Evolutionary conservation across 108 stramenopile species (phyloP), one percentile per base, ranked within the genome.

Genomic region (Conticribra guillardii): DNA sequence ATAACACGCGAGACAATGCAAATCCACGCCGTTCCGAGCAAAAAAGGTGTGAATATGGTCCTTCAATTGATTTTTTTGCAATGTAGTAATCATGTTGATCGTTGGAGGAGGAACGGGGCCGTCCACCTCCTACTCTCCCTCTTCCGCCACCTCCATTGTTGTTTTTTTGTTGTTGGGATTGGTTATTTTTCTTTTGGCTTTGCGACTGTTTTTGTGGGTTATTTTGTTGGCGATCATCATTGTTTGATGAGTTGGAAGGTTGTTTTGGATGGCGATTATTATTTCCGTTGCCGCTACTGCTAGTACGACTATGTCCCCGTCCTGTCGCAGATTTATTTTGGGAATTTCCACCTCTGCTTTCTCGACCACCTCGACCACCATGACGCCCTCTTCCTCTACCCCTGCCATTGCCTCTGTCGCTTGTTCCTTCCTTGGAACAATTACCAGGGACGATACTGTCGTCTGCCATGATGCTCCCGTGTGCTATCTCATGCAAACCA

Each of bases 1-100:
- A 65, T 5, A 78, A 45, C 5, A 70, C 64, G 44, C 76, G 18
- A 14, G 76, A 78, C 26, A 78, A 26, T 9, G 76, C 76, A 50
- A 78, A 78, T 27, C 63, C 57, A 60, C 70, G 76, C 31, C 63
- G 68, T 52, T 70, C 63, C 15, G 76, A 78, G 58, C 69, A 77
- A 56, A 69, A 77, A 18, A 77, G 44, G 45, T 77, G 76, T 3
- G 76, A 53, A 21, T 70, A 70, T 0, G 69, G 76, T 29, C 76
- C 76, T 22, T 62, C 70, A 16, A 69, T 51, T 17, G 56, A 60
- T 50, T 59, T 77, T 47, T 59, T 77, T 0, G 51, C 41, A 27
- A 28, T 19, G 27, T 60, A 54, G 9, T 60, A 2, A 17, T 47
- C 60, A 2, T 49, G 15, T 24, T 27, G 47, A 34, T 60, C 60